These are phyloP conservation scores for Dipteronia dyeriana DNA, from an alignment of 345 rosid genomes.

Conservation along the genomic window DNA sequence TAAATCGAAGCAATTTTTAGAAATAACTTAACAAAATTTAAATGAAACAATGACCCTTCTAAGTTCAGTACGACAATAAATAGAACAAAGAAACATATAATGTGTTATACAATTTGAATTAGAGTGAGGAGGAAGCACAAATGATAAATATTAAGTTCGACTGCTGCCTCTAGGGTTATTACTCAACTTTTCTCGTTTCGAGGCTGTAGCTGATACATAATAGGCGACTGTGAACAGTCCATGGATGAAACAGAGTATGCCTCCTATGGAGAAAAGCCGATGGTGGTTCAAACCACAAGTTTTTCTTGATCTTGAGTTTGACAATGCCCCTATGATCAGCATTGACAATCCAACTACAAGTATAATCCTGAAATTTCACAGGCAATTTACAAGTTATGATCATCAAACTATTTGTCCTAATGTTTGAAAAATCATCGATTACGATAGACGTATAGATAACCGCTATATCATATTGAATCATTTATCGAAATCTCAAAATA, in stretches of 20 bases:
- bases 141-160: neutral
- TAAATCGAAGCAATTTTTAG: no score
- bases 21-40: neutral
- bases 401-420: no score
- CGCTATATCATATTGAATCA: neutral
- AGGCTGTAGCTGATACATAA: constrained; percentile 73
- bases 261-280: constrained; percentile 67
- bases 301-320: constrained; percentile 70
- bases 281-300: constrained; percentile 62
- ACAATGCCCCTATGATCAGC: constrained; percentile 65
- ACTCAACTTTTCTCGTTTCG: constrained; percentile 28
- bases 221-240: constrained; percentile 68
- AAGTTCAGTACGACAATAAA: neutral
- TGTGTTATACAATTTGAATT: neutral
- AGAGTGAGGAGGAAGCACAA: no score
- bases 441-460: no score
- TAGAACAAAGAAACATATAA: neutral
- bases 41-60: neutral
- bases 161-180: neutral
- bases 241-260: constrained; percentile 82
- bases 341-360: constrained; percentile 68
- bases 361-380: constrained; percentile 50
- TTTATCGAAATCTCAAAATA: no score
- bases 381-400: neutral
- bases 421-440: no score